Conservation (phyloP, 345 rosid species). For the Hirschfeldia incana region DNA sequence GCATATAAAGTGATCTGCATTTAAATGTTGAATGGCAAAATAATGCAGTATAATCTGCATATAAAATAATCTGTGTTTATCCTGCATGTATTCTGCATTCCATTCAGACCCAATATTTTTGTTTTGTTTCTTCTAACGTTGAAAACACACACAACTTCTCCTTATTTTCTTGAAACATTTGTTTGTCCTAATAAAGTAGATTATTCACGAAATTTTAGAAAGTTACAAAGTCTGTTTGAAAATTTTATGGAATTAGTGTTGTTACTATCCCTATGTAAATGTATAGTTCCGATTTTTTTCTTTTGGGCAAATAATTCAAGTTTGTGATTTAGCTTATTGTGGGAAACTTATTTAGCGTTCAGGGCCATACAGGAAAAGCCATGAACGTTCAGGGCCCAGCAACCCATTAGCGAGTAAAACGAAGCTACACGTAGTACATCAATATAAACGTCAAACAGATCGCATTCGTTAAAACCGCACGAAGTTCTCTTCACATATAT, state of each 20-base stretch:
- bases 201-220: background rate
- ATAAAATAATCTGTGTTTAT: no score
- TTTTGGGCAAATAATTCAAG: no score
- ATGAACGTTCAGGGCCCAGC: background rate
- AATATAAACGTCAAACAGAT: conserved; percentile 14
- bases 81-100: no score
- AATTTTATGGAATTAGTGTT: background rate
- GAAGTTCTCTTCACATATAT: background rate
- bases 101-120: no score
- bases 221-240: no score
- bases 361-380: background rate
- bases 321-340: no score
- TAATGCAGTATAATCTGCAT: no score
- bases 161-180: background rate
- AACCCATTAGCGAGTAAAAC: background rate
- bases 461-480: background rate
- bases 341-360: background rate
- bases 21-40: no score
- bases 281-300: background rate
- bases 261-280: background rate
- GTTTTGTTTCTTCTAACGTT: background rate
- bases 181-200: background rate
- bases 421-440: conserved; percentile 18
- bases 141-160: background rate
- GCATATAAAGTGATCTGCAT: no score